A percentile compares a stretch with the other conserved stretches of the same genome.
Conservation (phyloP, 176 grass and related monocot species). For the Bromus sterilis region DNA sequence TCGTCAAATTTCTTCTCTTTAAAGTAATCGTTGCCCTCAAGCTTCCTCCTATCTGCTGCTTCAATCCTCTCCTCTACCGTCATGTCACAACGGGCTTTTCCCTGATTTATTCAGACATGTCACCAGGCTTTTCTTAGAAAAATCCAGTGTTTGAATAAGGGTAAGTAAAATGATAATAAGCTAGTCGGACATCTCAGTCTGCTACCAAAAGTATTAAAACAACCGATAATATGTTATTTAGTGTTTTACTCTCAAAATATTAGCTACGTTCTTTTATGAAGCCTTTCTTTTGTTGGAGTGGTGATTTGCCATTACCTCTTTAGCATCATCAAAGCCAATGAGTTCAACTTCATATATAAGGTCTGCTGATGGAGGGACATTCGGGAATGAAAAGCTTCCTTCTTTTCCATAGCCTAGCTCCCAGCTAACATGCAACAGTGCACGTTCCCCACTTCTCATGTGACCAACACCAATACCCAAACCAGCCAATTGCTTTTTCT, state of each 20-base stretch:
- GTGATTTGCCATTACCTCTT: slow-evolving; percentile 56
- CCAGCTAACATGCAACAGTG: slow-evolving; percentile 80
- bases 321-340: slow-evolving; percentile 84
- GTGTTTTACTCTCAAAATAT: not conserved
- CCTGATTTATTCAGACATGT: slow-evolving; percentile 40
- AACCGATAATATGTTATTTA: not conserved
- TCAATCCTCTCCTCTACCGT: slow-evolving; percentile 96
- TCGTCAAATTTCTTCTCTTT: slow-evolving; percentile 80
- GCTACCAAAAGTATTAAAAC: not conserved
- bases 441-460: slow-evolving; percentile 70
- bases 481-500: slow-evolving; percentile 70
- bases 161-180: slow-evolving; percentile 6
- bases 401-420: slow-evolving; percentile 89
- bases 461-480: slow-evolving; percentile 76
- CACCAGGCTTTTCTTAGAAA: not conserved
- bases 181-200: not conserved
- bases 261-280: not conserved
- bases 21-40: slow-evolving; percentile 73
- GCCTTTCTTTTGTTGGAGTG: not conserved
- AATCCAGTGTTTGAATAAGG: not conserved
- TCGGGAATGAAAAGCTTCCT: slow-evolving; percentile 98
- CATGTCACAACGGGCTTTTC: slow-evolving; percentile 92
- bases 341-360: slow-evolving; percentile 92
- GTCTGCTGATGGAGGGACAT: slow-evolving; percentile 87
- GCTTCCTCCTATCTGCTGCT: slow-evolving; percentile 85